Evolutionary conservation across 352 stramenopile genomes (phyloP).

Genomic region (Phytophthora hibernalis): DNA sequence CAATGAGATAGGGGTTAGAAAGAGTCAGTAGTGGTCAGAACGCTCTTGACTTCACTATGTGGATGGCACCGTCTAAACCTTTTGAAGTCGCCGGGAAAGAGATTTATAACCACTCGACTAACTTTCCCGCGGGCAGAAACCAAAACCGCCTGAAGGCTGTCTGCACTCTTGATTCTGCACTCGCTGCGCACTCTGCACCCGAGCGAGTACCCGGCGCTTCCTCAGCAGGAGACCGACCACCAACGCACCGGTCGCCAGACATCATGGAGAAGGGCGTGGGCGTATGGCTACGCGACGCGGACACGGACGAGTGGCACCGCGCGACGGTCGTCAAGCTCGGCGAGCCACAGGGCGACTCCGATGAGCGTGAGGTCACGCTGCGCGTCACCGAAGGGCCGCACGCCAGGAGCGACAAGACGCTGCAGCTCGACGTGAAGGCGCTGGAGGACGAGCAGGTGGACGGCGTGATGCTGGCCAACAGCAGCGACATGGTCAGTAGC

Average conservation of each 20-base stretch:
- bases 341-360: constrained; percentile 17
- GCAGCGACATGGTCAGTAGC: constrained; percentile 76
- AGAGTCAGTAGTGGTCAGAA: constrained; percentile 31
- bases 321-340: constrained; percentile 62
- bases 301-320: constrained; percentile 74
- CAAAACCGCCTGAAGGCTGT: constrained; percentile 25
- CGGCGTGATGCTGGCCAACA: constrained; percentile 80
- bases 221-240: neutral
- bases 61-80: neutral
- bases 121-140: constrained; percentile 34
- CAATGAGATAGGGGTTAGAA: constrained; percentile 22
- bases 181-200: too few relatives aligned
- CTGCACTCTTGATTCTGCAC: constrained; percentile 29
- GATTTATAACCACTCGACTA: constrained; percentile 24
- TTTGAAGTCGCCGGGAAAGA: neutral
- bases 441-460: constrained; percentile 73
- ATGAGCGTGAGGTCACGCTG: constrained; percentile 53
- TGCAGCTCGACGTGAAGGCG: constrained; percentile 63
- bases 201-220: neutral
- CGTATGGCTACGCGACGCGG: constrained; percentile 76
- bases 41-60: constrained; percentile 10
- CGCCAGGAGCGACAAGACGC: constrained; percentile 51
- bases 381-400: constrained; percentile 61
- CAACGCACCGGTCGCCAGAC: neutral
- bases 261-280: constrained; percentile 85